Conservation (phyloP, 306 rosid genomes). For the Medicago arabica region DNA sequence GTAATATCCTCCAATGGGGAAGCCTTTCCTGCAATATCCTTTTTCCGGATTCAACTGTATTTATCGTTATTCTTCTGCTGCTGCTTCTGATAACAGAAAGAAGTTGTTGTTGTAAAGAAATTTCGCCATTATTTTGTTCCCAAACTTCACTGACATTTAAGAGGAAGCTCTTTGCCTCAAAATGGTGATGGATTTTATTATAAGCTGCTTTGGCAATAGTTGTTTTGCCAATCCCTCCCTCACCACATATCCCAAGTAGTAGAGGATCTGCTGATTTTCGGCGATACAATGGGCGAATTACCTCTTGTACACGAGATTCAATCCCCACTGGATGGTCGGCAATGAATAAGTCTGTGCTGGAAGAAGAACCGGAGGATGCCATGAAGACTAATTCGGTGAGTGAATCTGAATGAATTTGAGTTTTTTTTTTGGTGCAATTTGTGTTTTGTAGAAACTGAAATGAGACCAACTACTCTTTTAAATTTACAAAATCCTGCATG, state of each 20-base stretch:
- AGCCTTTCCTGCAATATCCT: neutral
- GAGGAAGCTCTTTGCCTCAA: constrained; percentile 8
- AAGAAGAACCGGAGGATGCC: no score
- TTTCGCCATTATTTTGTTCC: constrained; percentile 2
- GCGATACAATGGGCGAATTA: neutral
- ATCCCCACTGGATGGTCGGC: constrained; percentile 12
- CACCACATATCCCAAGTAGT: neutral
- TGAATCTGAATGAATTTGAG: no score
- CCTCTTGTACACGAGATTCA: constrained; percentile 8
- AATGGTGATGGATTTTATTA: neutral
- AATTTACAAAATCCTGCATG: no score
- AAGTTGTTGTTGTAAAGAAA: neutral
- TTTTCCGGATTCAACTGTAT: constrained; percentile 3
- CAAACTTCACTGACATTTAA: neutral
- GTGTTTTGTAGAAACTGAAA: no score
- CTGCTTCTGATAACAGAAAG: constrained; percentile 3
- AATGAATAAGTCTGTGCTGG: neutral
- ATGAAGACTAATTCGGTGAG: no score
- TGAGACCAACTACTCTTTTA: no score
- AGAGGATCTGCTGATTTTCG: neutral
- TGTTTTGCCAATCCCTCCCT: neutral
- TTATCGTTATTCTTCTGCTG: neutral
- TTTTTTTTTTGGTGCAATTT: no score
- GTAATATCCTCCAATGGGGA: neutral
- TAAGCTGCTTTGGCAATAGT: neutral